phyloP scores from a whole-genome alignment of 2,329 filamentous ascomycete species.

The Clonostachys rosea region DNA sequence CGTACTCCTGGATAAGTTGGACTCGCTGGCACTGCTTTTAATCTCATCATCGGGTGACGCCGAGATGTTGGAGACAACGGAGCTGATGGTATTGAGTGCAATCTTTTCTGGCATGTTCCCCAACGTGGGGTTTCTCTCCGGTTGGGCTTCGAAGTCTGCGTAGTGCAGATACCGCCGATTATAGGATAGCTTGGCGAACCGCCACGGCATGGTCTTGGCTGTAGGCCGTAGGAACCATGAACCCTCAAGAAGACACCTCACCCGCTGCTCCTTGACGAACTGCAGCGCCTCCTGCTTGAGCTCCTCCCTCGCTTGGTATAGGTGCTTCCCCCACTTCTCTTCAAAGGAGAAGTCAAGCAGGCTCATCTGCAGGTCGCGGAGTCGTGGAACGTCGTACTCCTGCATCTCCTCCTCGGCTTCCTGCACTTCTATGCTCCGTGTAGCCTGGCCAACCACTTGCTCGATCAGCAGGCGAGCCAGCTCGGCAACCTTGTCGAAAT shows the following conservation, averaged over 20 bases:
- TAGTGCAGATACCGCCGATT: constrained; percentile 90
- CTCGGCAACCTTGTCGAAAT: constrained; percentile 92
- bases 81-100: constrained; percentile 82
- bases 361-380: constrained; percentile 90
- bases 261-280: constrained; percentile 95
- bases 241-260: constrained; percentile 82
- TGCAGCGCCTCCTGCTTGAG: constrained; percentile 86
- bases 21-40: too few relatives aligned
- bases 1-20: constrained; percentile 26
- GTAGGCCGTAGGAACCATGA: constrained; percentile 72
- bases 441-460: constrained; percentile 78
- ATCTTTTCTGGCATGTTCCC: constrained; percentile 76
- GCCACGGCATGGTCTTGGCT: constrained; percentile 50
- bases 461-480: constrained; percentile 86
- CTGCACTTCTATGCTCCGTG: constrained; percentile 75
- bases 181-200: constrained; percentile 84
- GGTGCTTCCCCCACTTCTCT: constrained; percentile 87
- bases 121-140: constrained; percentile 61
- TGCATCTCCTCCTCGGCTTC: constrained; percentile 87
- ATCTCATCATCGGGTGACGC: constrained; percentile 47
- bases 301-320: constrained; percentile 86
- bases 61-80: constrained; percentile 89
- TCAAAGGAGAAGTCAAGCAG: constrained; percentile 88
- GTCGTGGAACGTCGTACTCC: constrained; percentile 72
- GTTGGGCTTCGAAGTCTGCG: constrained; percentile 70